Base-by-base conservation (phyloP, 2,329 filamentous ascomycete genomes). In the Paecilomyces variotii region DNA sequence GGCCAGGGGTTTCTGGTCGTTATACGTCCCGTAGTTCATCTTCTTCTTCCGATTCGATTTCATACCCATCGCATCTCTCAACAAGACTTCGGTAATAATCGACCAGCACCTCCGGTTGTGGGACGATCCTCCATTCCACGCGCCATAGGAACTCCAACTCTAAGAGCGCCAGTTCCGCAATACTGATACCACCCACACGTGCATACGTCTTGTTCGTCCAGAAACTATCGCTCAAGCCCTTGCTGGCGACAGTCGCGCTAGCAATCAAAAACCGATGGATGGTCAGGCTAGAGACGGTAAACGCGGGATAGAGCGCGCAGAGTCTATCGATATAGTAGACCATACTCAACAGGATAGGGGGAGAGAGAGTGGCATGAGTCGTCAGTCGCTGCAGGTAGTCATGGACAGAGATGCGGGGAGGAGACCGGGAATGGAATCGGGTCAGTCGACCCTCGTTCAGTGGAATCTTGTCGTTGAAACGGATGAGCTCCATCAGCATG, bases 171-270 rank as follows among this genome's bases (percentile, higher is more conserved):
- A 99, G 78, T 74, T 99, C 94, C 54, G 88, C 86, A 39, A 97
- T 82, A 64, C 90, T 91, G 55, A 99, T 91, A 62, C 94, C 94
- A 4, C 94, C 94, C 0, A 99, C 92, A 57, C 91, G 84, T 39
- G 94, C 92, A 72, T 99, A 99, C 0, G 93, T 96, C 28, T 90
- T 90, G 75, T 99, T 99, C 62, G 96, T 97, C 91, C 94, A 97
- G 72, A 99, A 99, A 30, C 89, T 91, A 73, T 99, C 94, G 32
- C 91, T 97, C 11, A 99, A 82, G 0, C 94, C 94, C 74, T 99
- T 99, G 58, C 92, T 91, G 5, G 93, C 94, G 3, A 99, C 94
- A 0, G 94, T 97, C 9, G 92, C 93, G 24, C 92, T 91, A 1
- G 93, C 94, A 65, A 99, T 99, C 9, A 99, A 83, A 70, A 97